Evolutionary conservation across 768 basidiomycete species (phyloP).

Genomic region (Boletus pseudopeckii): DNA sequence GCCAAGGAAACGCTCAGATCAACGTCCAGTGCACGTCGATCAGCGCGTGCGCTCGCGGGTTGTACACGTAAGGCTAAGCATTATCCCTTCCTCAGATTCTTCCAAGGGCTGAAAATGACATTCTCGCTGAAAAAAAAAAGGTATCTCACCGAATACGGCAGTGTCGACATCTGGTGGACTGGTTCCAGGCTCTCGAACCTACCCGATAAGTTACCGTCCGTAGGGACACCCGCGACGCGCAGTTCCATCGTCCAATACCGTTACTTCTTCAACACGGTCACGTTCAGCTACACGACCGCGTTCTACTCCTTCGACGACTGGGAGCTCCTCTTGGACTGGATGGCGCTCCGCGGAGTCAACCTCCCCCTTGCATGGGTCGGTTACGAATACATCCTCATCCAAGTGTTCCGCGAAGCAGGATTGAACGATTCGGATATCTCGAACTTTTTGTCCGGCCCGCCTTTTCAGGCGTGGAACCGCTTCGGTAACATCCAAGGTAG

Average conservation of each 20-base stretch:
- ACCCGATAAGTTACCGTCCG: slow-evolving; percentile 26
- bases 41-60: slow-evolving; percentile 37
- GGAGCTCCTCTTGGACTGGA: slow-evolving; percentile 40
- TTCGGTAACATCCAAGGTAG: slow-evolving; percentile 43
- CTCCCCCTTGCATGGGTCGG: slow-evolving; percentile 42
- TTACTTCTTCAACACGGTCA: slow-evolving; percentile 43
- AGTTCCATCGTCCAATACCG: slow-evolving; percentile 37
- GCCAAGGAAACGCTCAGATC: slow-evolving; percentile 16
- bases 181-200: slow-evolving; percentile 37
- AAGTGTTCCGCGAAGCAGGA: slow-evolving; percentile 38
- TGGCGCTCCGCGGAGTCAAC: slow-evolving; percentile 40
- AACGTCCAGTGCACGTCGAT: slow-evolving; percentile 34
- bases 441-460: slow-evolving; percentile 36
- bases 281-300: slow-evolving; percentile 39
- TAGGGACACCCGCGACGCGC: slow-evolving; percentile 31
- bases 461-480: slow-evolving; percentile 42
- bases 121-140: slow-evolving; percentile 10
- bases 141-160: slow-evolving; percentile 36
- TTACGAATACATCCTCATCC: slow-evolving; percentile 36
- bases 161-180: slow-evolving; percentile 44
- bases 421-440: slow-evolving; percentile 34
- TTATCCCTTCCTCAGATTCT: neutral
- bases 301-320: slow-evolving; percentile 41
- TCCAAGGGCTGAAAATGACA: neutral
- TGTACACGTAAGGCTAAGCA: slow-evolving; percentile 33